These are phyloP conservation scores for Syncephalastrum monosporum DNA, from an alignment of 371 early-diverging fungal genomes.

Conservation along the genomic window DNA sequence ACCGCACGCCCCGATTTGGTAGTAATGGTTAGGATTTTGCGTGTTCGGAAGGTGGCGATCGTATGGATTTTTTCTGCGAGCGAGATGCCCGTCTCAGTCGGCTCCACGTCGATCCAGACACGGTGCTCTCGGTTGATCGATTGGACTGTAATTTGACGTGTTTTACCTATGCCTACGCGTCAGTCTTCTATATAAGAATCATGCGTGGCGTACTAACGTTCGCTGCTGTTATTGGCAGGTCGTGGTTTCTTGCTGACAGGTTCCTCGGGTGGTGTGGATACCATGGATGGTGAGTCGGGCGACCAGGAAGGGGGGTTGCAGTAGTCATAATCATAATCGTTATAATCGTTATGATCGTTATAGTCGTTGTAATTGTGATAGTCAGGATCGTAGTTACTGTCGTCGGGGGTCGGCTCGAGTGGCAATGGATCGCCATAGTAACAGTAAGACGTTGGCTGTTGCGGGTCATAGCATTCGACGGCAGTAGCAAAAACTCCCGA, in stretches of 20 bases:
- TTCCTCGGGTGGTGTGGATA: slow-evolving; percentile 1
- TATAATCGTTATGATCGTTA: neutral
- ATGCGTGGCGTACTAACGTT: no score
- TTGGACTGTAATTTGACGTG: slow-evolving; percentile 46
- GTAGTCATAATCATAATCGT: neutral
- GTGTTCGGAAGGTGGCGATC: slow-evolving; percentile 49
- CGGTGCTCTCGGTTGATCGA: slow-evolving; percentile 46
- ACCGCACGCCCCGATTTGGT: slow-evolving; percentile 38
- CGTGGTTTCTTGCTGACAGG: neutral
- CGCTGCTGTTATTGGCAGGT: neutral
- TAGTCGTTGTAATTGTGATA: slow-evolving; percentile 1
- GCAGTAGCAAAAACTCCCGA: slow-evolving; percentile 6
- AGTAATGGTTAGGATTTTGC: slow-evolving; percentile 41
- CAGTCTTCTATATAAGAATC: neutral
- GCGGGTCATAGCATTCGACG: neutral
- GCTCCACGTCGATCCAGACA: slow-evolving; percentile 47
- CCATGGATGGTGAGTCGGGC: neutral
- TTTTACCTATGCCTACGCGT: neutral
- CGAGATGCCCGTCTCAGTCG: slow-evolving; percentile 44
- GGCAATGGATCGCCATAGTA: slow-evolving; percentile 3
- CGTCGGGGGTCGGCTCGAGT: slow-evolving; percentile 8
- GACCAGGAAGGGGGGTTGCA: neutral
- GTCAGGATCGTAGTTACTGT: neutral
- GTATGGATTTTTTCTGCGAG: slow-evolving; percentile 46
- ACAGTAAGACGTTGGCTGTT: slow-evolving; percentile 7